Conservation (phyloP, 805 yeast genomes). For the Zygotorulaspora danielsina region DNA sequence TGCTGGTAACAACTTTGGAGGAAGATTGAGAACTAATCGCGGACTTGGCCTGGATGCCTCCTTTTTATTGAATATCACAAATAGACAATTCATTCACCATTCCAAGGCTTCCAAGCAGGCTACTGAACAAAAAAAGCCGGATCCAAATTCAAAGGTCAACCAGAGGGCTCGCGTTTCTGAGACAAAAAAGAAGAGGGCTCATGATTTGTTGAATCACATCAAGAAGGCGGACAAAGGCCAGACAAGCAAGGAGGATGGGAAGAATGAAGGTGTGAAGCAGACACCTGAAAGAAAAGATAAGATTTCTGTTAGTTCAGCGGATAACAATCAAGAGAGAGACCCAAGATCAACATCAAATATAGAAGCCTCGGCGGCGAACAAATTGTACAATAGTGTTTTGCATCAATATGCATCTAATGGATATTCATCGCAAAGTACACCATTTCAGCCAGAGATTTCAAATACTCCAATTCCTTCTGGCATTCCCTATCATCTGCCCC, state of each 20-base stretch:
- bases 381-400: constrained; percentile 34
- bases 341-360: not conserved
- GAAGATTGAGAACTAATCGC: constrained; percentile 70
- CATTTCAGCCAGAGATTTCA: constrained; percentile 10
- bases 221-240: constrained; percentile 29
- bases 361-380: constrained; percentile 24
- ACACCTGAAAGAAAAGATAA: not conserved
- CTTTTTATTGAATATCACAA: constrained; percentile 69
- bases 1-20: constrained; percentile 78
- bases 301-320: constrained; percentile 1
- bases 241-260: not conserved
- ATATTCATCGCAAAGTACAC: constrained; percentile 5
- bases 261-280: not conserved
- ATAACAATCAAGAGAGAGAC: constrained; percentile 1
- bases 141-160: constrained; percentile 8
- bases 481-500: constrained; percentile 29
- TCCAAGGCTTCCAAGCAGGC: constrained; percentile 53
- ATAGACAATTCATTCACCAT: constrained; percentile 71
- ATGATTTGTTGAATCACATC: constrained; percentile 44
- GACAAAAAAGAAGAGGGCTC: constrained; percentile 34
- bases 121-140: constrained; percentile 34
- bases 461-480: constrained; percentile 18
- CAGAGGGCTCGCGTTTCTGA: constrained; percentile 29
- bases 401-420: constrained; percentile 24
- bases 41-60: constrained; percentile 83